phyloP scores from a whole-genome alignment of 257 asterid species.

The Pogostemon cablin region DNA sequence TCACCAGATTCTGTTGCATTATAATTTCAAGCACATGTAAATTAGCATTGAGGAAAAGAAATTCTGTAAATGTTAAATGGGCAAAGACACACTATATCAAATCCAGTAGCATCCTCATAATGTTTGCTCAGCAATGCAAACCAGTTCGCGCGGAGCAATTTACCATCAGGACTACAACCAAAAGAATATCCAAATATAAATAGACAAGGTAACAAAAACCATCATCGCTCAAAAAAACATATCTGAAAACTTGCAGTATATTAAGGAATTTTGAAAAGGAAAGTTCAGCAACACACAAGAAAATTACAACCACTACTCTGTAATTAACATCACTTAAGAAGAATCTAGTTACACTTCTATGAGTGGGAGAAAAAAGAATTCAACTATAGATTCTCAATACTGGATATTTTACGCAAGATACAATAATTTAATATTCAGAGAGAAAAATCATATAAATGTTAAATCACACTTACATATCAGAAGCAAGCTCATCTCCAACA shows the following conservation, averaged over 20 bases:
- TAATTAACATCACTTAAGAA: neutral
- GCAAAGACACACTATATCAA: constrained; percentile 45
- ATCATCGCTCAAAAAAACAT: neutral
- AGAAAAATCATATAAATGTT: constrained; percentile 19
- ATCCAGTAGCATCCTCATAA: constrained; percentile 88
- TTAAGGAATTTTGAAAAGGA: neutral
- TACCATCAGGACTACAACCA: constrained; percentile 75
- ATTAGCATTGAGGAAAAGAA: constrained; percentile 12
- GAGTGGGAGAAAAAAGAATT: constrained; percentile 1
- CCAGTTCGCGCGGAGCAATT: constrained; percentile 95
- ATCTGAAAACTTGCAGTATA: neutral
- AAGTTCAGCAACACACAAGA: neutral
- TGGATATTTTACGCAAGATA: neutral
- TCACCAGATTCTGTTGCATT: constrained; percentile 72
- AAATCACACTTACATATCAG: constrained; percentile 71
- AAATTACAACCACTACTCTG: constrained; percentile 20
- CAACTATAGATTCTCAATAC: constrained; percentile 17
- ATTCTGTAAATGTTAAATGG: neutral
- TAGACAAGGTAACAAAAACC: constrained; percentile 13
- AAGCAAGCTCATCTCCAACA: constrained; percentile 60
- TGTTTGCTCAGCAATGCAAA: constrained; percentile 82
- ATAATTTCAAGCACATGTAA: neutral
- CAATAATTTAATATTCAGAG: no score
- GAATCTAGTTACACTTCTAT: constrained; percentile 4
- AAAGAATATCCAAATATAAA: constrained; percentile 4